Base-by-base conservation (phyloP, 2,329 filamentous ascomycete genomes). In the Pyrenophora graminea region DNA sequence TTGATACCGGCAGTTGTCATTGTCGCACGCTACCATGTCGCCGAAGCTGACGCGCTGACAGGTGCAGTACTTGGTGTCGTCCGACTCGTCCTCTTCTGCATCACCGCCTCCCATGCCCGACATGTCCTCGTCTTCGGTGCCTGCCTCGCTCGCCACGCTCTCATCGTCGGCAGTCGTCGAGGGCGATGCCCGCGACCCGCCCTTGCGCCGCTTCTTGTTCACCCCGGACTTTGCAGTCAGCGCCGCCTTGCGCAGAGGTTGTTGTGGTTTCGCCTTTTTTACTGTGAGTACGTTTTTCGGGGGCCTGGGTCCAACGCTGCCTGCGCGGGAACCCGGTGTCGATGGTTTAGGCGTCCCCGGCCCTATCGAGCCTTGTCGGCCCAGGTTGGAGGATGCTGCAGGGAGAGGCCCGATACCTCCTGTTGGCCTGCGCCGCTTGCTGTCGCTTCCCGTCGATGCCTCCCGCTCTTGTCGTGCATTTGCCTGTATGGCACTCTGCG, bases 21-120 rank as follows among this genome's bases (percentile, higher is more conserved):
- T 93, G 77, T 94, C 90, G 76, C 90, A 94, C 25, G 89, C 90
- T 57, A 94, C 89, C 90, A 94, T 94, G 67, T 93, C 88, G 55
- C 90, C 90, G 67, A 89, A 91, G 72, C 88, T 91, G 59, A 92
- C 87, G 63, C 88, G 88, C 70, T 92, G 87, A 72, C 90, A 94
- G 25, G 87, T 80, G 75, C 90, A 94, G 75, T 94, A 94, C 71
- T 90, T 79, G 51, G 77, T 89, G 68, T 88, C 87, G 73, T 91
- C 88, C 56, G 87, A 86, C 36, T 87, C 87, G 48, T 90, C 88
- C 42, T 90, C 87, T 7, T 72, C 70, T 10, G 43, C 53, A 18
- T 67, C 69, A 1, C 58, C 67, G 3, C 60, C 64, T 6, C 64
- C 84, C 75, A 61, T 72, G 54, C 53, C 75, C 69, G 63, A 84